Percentiles rank a stretch among this genome's conserved stretches.
These are phyloP conservation scores for Aspergillus neotritici DNA, from an alignment of 2,329 filamentous ascomycete species.

Conservation along the genomic window DNA sequence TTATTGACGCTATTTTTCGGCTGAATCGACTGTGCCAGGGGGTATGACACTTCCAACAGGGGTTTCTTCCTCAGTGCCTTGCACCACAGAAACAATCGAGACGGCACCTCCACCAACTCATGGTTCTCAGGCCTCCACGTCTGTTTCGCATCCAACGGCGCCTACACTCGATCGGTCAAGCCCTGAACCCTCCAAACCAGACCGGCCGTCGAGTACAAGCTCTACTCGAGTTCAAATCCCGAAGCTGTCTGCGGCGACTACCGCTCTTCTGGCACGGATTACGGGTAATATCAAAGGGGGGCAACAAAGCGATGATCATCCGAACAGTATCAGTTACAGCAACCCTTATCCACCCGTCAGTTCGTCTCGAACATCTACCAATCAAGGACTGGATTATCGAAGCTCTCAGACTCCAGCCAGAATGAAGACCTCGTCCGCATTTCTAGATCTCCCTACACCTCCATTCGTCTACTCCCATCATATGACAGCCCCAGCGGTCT, in stretches of 20 bases:
- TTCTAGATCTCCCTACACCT: constrained; percentile 21
- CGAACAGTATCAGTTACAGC: constrained; percentile 9
- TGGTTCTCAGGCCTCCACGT: constrained; percentile 10
- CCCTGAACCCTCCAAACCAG: constrained; percentile 5
- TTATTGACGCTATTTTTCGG: too few relatives aligned
- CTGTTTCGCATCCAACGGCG: constrained; percentile 11
- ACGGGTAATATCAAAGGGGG: constrained; percentile 15
- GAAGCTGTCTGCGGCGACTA: constrained; percentile 22
- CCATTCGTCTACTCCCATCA: constrained; percentile 17
- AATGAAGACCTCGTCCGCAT: constrained; percentile 22
- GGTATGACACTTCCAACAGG: constrained; percentile 24
- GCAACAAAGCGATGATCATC: constrained; percentile 2
- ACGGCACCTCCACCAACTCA: constrained; percentile 13
- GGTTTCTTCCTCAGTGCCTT: constrained; percentile 16
- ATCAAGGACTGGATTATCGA: constrained; percentile 3
- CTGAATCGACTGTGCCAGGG: neutral
- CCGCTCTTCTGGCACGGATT: constrained; percentile 22
- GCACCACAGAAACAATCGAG: constrained; percentile 14
- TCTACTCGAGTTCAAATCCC: constrained; percentile 19
- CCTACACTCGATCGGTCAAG: constrained; percentile 4
- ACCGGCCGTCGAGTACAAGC: constrained; percentile 6
- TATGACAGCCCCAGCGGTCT: constrained; percentile 9
- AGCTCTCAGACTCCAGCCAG: constrained; percentile 5
- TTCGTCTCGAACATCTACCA: constrained; percentile 8
- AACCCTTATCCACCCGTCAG: constrained; percentile 10